A percentile compares a stretch with the other conserved stretches of the same genome.
phyloP scores from a whole-genome alignment of 495 filamentous ascomycete species.

The Hyphodiscus hymeniophilus region DNA sequence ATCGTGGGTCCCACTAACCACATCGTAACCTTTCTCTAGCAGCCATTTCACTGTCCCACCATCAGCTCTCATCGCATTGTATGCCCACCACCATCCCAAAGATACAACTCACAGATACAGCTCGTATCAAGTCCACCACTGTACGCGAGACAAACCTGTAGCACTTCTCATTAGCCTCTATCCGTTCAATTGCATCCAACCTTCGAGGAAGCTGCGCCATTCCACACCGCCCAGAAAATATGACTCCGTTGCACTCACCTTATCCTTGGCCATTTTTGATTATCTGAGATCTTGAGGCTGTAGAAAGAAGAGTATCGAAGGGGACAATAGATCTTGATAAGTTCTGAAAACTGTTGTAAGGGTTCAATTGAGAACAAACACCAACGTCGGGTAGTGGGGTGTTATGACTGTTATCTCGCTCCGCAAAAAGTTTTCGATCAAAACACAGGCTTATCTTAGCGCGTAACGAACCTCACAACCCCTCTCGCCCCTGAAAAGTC shows the following conservation, averaged over 20 bases:
- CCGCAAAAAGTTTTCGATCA: background rate
- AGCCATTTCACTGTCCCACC: slow-evolving; percentile 47
- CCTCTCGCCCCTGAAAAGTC: too few relatives aligned
- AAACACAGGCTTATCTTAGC: slow-evolving; percentile 7
- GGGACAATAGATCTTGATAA: background rate
- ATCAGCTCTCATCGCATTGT: background rate
- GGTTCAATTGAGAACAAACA: slow-evolving; percentile 5
- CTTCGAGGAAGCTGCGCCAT: background rate
- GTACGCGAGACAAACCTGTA: slow-evolving; percentile 36
- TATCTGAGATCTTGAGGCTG: background rate
- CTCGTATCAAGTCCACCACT: slow-evolving; percentile 58
- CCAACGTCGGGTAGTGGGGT: background rate
- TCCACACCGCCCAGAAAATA: slow-evolving; percentile 9
- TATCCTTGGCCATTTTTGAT: slow-evolving; percentile 31
- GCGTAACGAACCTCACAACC: too few relatives aligned
- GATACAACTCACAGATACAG: slow-evolving; percentile 34
- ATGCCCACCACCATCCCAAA: too few relatives aligned
- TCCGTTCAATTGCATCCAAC: background rate
- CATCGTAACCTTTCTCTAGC: slow-evolving; percentile 53
- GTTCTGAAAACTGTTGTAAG: background rate
- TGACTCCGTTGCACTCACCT: slow-evolving; percentile 22
- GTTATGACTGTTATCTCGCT: background rate
- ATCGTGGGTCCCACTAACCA: background rate
- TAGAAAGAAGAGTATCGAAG: background rate
- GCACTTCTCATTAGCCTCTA: slow-evolving; percentile 7